phyloP scores from a whole-genome alignment of 257 asterid species.

The Fraxinus americana region DNA sequence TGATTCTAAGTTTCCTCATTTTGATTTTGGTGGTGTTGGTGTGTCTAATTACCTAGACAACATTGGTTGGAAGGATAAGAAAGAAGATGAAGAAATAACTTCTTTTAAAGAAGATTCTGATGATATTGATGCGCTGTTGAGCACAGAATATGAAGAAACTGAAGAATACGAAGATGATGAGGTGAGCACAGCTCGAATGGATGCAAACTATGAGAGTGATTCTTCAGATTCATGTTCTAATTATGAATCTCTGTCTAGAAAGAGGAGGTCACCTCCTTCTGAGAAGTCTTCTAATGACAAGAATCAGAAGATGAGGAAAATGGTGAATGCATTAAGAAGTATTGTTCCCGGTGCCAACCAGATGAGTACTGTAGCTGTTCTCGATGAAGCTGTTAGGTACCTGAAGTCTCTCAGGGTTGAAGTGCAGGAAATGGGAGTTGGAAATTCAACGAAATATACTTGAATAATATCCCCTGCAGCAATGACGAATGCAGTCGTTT shows the following conservation, averaged over 20 bases:
- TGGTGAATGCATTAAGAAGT: constrained; percentile 65
- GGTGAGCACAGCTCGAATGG: constrained; percentile 79
- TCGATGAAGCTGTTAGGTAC: constrained; percentile 81
- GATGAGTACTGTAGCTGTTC: constrained; percentile 70
- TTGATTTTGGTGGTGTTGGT: constrained; percentile 37
- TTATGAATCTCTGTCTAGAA: constrained; percentile 42
- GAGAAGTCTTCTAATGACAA: constrained; percentile 39
- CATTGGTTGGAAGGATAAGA: constrained; percentile 10
- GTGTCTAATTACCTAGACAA: constrained; percentile 33
- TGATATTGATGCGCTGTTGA: constrained; percentile 74
- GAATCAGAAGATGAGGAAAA: constrained; percentile 58
- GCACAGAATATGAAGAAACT: constrained; percentile 53
- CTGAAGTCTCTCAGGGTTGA: constrained; percentile 77
- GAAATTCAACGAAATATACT: constrained; percentile 16
- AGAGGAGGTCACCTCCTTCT: constrained; percentile 34
- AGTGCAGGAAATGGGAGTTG: constrained; percentile 66
- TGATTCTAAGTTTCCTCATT: constrained; percentile 42
- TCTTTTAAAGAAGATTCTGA: constrained; percentile 64
- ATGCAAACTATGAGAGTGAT: constrained; percentile 42
- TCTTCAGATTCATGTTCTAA: constrained; percentile 78
- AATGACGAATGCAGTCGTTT: background rate
- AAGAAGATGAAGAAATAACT: constrained; percentile 36
- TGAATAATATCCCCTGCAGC: background rate
- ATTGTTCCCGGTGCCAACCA: constrained; percentile 69
- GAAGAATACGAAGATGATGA: constrained; percentile 57